Evolutionary conservation across 2,329 filamentous ascomycete genomes (phyloP), one percentile per base, ranked within the genome.

Genomic region (Sclerotinia spermophila): DNA sequence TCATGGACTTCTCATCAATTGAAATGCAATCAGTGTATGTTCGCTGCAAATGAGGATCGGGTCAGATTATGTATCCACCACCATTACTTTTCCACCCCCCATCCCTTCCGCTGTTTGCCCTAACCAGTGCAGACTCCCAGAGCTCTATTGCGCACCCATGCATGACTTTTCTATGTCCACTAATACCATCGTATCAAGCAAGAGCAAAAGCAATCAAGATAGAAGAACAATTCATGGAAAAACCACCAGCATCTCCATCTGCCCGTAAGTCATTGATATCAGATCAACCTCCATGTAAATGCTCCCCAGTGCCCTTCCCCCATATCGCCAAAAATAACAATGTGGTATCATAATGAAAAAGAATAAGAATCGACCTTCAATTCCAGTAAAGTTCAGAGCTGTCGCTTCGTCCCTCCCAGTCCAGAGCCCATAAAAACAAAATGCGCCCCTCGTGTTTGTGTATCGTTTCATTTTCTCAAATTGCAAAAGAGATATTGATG

Each of bases 271-370:
- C 44, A 64, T 64, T 51, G 27, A 27, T 64, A 27, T 48, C 33
- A n/a, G 27, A 38, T 38, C 61, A 38, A 27, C 8, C 17, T 19
- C 44, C 33, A 24, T 53, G 17, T 40, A 53, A n/a, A 30, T 19
- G 5, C 35, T 45, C 30, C n/a, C 35, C n/a, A 30, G 24, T 53
- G 15, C 24, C 62, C 45, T 40, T 48, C 13, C 45, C 48, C 6
- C n/a, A 24, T 40, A 40, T 66, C 62, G 51, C n/a, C 44, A 58
- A 53, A 35, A 67, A 58, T 44, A 67, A 67, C 15, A 44, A 59
- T 67, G 40, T 67, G 65, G 65, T 67, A 67, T 67, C 65, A 58
- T 58, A 44, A 67, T 15, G 21, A 66, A 40, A 17, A 42, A 67
- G 59, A 59, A 53, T 17, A 35, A 59, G 11, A 53, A 30, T 42